A percentile compares a stretch with the other conserved stretches of the same genome.
phyloP scores from a whole-genome alignment of 805 yeast species.

The Lachancea kluyveri region DNA sequence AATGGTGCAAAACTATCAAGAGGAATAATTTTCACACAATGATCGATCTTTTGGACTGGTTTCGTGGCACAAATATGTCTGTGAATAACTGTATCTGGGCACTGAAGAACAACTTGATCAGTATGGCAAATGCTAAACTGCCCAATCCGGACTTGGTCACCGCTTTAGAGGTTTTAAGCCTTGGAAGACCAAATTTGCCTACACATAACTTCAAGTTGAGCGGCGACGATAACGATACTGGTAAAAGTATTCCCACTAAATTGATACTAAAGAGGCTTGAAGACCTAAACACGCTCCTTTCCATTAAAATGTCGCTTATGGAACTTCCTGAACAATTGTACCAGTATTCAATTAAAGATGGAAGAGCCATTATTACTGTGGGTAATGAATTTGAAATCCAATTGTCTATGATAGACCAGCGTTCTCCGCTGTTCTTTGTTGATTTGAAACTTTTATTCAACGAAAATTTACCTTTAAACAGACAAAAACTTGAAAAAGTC shows the following conservation, averaged over 20 bases:
- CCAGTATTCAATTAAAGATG: constrained; percentile 63
- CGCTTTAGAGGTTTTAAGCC: constrained; percentile 74
- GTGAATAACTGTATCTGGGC: constrained; percentile 60
- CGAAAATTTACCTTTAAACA: constrained; percentile 23
- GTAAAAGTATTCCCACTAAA: constrained; percentile 39
- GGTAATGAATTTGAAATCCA: constrained; percentile 66
- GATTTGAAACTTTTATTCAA: constrained; percentile 62
- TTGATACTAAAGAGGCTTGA: constrained; percentile 55
- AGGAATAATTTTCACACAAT: constrained; percentile 64
- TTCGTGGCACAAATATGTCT: constrained; percentile 68
- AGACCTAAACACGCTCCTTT: constrained; percentile 65
- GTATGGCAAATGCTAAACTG: constrained; percentile 80
- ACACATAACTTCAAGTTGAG: constrained; percentile 48
- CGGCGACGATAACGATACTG: constrained; percentile 17
- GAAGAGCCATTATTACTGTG: constrained; percentile 63
- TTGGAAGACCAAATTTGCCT: constrained; percentile 71
- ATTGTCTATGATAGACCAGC: constrained; percentile 65
- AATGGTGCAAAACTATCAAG: constrained; percentile 69
- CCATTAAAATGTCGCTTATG: constrained; percentile 67
- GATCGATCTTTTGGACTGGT: constrained; percentile 85
- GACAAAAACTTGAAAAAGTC: constrained; percentile 24
- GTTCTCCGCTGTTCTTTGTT: constrained; percentile 69
- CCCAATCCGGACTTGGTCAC: constrained; percentile 90
- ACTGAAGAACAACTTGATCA: constrained; percentile 50
- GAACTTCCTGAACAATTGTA: constrained; percentile 61